These are phyloP conservation scores for Cordyceps cateniannulata DNA, from an alignment of 2,329 filamentous ascomycete species.

Conservation along the genomic window DNA sequence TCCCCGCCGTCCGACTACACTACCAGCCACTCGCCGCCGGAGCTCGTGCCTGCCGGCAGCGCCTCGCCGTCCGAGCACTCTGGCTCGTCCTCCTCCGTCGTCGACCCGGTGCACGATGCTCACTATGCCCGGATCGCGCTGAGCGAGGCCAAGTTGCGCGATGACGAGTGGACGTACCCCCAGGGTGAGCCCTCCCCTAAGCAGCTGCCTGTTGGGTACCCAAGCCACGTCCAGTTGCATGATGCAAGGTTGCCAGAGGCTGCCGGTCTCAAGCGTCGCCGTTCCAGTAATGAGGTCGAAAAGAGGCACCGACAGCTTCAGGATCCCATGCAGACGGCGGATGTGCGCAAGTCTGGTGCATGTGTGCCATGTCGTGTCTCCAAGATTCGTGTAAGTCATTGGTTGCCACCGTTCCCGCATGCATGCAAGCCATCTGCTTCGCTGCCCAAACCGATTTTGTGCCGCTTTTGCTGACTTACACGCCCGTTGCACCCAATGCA, in stretches of 20 bases:
- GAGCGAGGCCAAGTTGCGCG: slow-evolving; percentile 29
- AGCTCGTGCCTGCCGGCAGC: slow-evolving; percentile 31
- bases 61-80: slow-evolving; percentile 35
- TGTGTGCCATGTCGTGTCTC: slow-evolving; percentile 42
- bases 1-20: slow-evolving; percentile 29
- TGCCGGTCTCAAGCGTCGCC: slow-evolving; percentile 29
- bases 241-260: slow-evolving; percentile 19
- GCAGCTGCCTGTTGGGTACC: slow-evolving; percentile 24
- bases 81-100: slow-evolving; percentile 23
- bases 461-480: slow-evolving; percentile 13
- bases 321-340: slow-evolving; percentile 39
- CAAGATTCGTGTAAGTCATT: slow-evolving; percentile 40
- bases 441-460: slow-evolving; percentile 9
- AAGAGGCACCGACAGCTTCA: slow-evolving; percentile 31
- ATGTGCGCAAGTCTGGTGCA: slow-evolving; percentile 41
- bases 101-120: slow-evolving; percentile 26
- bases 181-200: slow-evolving; percentile 25
- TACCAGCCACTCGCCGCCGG: slow-evolving; percentile 29
- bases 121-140: slow-evolving; percentile 26
- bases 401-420: background rate
- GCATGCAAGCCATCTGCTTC: slow-evolving; percentile 13
- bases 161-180: slow-evolving; percentile 36
- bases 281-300: slow-evolving; percentile 26
- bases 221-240: slow-evolving; percentile 26
- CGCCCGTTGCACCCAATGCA: slow-evolving; percentile 18